Evolutionary conservation across 163 green algal species (phyloP), one percentile per base, ranked within the genome.

Genomic region (Smithsoniella earleae): DNA sequence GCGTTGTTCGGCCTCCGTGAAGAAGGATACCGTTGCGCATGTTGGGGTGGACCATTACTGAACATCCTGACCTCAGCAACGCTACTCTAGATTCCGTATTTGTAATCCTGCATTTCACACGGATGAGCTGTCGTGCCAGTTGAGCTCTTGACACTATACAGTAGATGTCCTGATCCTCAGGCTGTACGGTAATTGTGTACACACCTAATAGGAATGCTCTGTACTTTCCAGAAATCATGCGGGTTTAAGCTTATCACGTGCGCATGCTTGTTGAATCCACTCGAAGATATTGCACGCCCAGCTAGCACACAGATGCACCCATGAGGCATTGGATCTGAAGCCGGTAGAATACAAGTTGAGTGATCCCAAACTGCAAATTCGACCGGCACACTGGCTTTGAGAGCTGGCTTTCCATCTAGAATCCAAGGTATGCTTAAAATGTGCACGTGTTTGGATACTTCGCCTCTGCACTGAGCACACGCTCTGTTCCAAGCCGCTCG

Each of bases 321-420:
- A 66, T 66, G 55, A 20, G 55, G 55, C 10, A 43, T n/a, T 13
- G 16, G 30, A 37, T 28, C 25, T 25, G n/a, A 20, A 8, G 55
- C 20, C 3, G 55, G 20, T 3, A 66, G 25, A 3, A 66, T 31
- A 34, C 55, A 66, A 36, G 25, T 31, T 43, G 55, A 28, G 22
- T 66, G 55, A 31, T 66, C 55, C 55, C 55, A 66, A 3, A 66
- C 22, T 38, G 22, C 22, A 34, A 66, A 66, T 13, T 16, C 16
- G 25, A 66, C 33, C 3, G 18, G 20, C 13, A 66, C 22, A 8
- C 55, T 66, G 10, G 4, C 25, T 3, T 66, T 30, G 30, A 66
- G 10, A n/a, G 55, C 55, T 25, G 10, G 22, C 22, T 36, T 66
- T 16, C 22, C 22, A 16, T 66, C 43, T 31, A 37, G 22, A 13